Base-by-base conservation (phyloP, 2,329 filamentous ascomycete species). In the Didymella exigua region DNA sequence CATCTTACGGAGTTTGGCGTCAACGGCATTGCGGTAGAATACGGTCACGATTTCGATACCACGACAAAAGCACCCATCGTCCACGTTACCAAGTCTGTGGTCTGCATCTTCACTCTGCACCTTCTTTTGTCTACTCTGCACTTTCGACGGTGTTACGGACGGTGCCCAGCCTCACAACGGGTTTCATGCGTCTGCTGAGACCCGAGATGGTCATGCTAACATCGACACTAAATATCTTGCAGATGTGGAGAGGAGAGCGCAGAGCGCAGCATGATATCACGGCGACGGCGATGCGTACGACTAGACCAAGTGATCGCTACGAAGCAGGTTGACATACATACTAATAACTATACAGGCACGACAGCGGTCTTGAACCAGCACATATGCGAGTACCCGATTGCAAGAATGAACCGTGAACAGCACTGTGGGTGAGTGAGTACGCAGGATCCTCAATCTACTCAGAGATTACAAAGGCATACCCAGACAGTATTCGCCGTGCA, bases 371-470 rank as follows among this genome's bases (percentile, higher is more conserved):
- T 6, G 63, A 56, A 10, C 62, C 65, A 9, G 49, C 65, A 8
- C 76, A 78, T 49, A 60, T 78, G 75, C 40, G 73, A 76, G 49
- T 78, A 77, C 57, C 56, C 65, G 13, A 61, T 78, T 23, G 59
- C 61, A 10, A 72, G 75, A 68, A 5, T 51, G 47, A 4, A 54
- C 60, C 1, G 60, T 68, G 6, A 60, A 65, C 23, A 61, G 60
- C 4, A 61, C 66, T 9, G 46, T 38, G 23, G 53, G 49, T 11
- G 63, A 61, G 49, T 11, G 63, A 61, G 4, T 78, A 74, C 53
- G 63, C 61, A 7, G 76, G 78, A 60, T 67, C 76, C 18, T 77
- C 68, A 60, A 77, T 78, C 49, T 76, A 79, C 58, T 49, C 48
- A 19, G 66, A 67, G 40, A 67, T 77, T 14, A 68, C 75, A 56